These are phyloP conservation scores for Pseudocercospora eumusae DNA, from an alignment of 2,329 filamentous ascomycete genomes.

Conservation along the genomic window DNA sequence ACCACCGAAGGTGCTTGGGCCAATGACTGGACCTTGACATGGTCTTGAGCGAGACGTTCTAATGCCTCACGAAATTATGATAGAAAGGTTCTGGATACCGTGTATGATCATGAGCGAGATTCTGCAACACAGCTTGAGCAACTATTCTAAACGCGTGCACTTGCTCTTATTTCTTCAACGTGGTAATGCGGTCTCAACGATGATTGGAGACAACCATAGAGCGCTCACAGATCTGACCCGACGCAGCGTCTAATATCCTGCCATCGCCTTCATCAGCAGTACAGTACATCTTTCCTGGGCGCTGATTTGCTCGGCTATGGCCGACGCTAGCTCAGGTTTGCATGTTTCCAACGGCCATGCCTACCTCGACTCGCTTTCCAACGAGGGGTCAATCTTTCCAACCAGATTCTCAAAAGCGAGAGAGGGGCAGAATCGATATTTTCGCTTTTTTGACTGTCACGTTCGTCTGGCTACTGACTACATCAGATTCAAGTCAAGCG, in stretches of 20 bases:
- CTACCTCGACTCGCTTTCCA: neutral
- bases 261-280: too few species aligned
- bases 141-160: neutral
- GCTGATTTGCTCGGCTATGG: neutral
- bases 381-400: neutral
- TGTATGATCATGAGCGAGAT: neutral
- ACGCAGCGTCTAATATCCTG: too few species aligned
- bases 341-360: neutral
- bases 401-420: neutral
- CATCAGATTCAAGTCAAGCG: neutral
- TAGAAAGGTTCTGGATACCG: constrained; percentile 6
- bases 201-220: too few species aligned
- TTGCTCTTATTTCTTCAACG: neutral
- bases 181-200: too few species aligned
- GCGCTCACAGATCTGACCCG: too few species aligned
- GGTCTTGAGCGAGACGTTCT: constrained; percentile 39
- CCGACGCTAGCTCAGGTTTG: neutral
- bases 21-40: constrained; percentile 58
- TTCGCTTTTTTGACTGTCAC: neutral
- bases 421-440: neutral
- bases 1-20: constrained; percentile 60
- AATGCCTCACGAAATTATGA: constrained; percentile 1
- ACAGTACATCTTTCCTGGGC: too few species aligned
- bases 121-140: neutral
- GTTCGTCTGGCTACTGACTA: too few species aligned